These are phyloP conservation scores for Alloascoidea africana DNA, from an alignment of 805 yeast genomes.

Conservation along the genomic window DNA sequence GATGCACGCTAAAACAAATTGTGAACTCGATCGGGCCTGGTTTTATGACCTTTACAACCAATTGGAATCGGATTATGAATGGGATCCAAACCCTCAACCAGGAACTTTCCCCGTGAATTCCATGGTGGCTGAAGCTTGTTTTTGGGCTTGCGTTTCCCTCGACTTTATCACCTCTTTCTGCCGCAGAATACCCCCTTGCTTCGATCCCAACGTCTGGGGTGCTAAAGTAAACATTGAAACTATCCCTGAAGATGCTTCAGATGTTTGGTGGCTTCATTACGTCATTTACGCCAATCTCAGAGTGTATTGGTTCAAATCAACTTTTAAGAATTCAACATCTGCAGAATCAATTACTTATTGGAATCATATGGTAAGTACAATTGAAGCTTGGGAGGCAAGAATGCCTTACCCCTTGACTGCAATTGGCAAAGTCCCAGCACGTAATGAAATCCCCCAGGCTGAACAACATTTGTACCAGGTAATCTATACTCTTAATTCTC, in stretches of 20 bases:
- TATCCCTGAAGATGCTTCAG: neutral
- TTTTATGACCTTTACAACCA: neutral
- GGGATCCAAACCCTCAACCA: no score
- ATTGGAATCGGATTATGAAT: neutral
- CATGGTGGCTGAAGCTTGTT: neutral
- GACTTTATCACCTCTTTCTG: neutral
- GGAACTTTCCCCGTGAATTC: conserved; percentile 1
- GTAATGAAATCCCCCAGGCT: no score
- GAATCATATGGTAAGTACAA: no score
- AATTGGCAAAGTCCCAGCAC: no score
- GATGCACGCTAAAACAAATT: neutral
- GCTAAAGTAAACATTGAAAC: neutral
- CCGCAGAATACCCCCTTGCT: neutral
- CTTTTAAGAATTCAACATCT: no score
- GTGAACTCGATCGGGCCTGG: neutral
- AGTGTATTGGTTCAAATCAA: neutral
- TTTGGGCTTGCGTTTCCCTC: neutral
- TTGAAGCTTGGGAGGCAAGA: no score
- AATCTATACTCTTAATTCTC: no score
- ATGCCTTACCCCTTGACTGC: no score
- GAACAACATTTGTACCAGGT: no score
- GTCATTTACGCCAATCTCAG: neutral
- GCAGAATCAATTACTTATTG: no score
- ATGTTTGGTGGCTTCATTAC: neutral
- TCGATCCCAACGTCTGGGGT: conserved; percentile 1